Base-by-base conservation (phyloP, 345 rosid genomes). In the Eucalyptus decipiens region DNA sequence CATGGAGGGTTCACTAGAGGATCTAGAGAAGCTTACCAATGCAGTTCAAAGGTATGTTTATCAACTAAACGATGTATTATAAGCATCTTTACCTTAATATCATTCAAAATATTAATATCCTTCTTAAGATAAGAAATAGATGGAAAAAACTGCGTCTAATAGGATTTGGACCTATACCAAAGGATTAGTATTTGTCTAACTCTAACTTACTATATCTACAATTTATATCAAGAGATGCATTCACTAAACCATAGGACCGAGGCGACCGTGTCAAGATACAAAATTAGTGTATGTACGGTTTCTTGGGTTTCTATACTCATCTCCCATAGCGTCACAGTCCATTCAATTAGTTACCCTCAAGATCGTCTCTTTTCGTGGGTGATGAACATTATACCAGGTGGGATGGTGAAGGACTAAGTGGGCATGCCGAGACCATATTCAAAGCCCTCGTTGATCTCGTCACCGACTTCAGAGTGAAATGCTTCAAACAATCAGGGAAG, bases 381-480 rank as follows among this genome's bases (percentile, higher is more conserved):
- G 80, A 34, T 21, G 42, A 32, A 69, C 80, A 69, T 34, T 34
- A 34, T 69, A 34, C n/a, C 86, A 96, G 98, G 88, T 95, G 97
- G 98, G 93, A 96, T 88, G 91, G 86, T 76, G 85, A 81, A 56
- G 95, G 93, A 30, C 89, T 95, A 87, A 80, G 56, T 18, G 96
- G 95, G 34, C 91, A 93, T 17, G 47, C 96, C 9, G 88, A 91
- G 89, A 92, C 88, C 17, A 96, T 96, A 34, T 96, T 95, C 43
- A 88, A 76, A 88, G 96, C 93, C 80, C 96, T 96, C 40, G 95
- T 92, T 72, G 58, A 90, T 86, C 90, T 93, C 54, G 94, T 94
- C 24, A 88, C 54, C 12, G 95, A 93, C 81, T 89, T 91, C 12
- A 88, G 92, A 16, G 90, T 30, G 43, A 86, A 90, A 87, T 87